Evolutionary conservation across 192 early-diverging fungal species (phyloP), one percentile per base, ranked within the genome.

Genomic region (Coemansia reversa): DNA sequence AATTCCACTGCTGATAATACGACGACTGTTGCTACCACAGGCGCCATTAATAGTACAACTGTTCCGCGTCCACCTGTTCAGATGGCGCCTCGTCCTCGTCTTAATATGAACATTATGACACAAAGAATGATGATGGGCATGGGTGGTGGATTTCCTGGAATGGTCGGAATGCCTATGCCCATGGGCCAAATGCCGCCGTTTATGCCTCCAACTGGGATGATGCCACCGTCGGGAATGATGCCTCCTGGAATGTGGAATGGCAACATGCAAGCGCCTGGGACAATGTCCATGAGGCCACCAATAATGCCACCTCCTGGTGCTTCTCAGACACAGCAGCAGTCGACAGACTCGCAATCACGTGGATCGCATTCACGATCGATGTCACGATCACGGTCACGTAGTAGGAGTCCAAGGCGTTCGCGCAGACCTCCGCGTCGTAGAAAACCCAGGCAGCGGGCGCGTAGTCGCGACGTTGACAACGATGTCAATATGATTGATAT

Each of bases 141-240:
- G 62, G 53, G 55, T 4, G 25, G 45, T 23, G 63, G 63, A 29
- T 63, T 59, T 50, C 71, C 65, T 7, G 76, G 71, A 0, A 74
- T 79, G 67, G 55, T 63, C 25, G 65, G 59, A 9, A 55, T 69
- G 58, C 51, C 60, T 16, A 70, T 68, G 59, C 56, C 54, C n/a
- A 77, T 76, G 68, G 72, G 72, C 50, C 62, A 60, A 27, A 69
- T 78, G 55, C 70, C 58, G 33, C 58, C 62, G 42, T 72, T 65
- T 20, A 78, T 78, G 70, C 66, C 62, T 0, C 65, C 65, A 7
- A 62, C 66, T 28, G 69, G 68, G 73, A 48, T 66, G 63, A 65
- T 63, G 60, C 61, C 55, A 32, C 58, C 51, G 20, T 35, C 69
- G 3, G 67, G 67, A 7, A 65, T 72, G 63, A 50, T 66, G 52